These are phyloP conservation scores for Kalanchoe fedtschenkoi DNA, from an alignment of 164 flowering plant genomes.

Conservation along the genomic window DNA sequence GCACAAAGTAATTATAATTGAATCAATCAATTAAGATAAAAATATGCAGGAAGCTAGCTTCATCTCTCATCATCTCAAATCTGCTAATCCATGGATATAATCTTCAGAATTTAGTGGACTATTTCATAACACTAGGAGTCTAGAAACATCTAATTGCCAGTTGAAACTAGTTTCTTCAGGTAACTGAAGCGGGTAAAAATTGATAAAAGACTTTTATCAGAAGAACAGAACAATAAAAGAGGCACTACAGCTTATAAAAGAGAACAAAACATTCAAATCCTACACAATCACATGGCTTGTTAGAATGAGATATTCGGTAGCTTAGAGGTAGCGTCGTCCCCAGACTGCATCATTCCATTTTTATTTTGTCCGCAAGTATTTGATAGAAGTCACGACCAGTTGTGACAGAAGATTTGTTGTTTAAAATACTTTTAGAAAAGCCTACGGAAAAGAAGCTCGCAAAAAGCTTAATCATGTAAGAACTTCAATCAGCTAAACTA, in stretches of 20 bases:
- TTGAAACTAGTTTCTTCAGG: neutral
- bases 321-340: neutral
- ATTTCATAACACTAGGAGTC: neutral
- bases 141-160: constrained; percentile 1
- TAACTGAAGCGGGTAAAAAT: neutral
- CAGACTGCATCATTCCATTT: neutral
- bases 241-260: neutral
- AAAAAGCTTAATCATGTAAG: too few relatives aligned
- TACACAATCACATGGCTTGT: neutral
- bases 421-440: neutral
- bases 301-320: neutral
- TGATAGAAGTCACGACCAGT: neutral
- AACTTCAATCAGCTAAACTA: neutral
- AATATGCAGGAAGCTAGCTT: neutral
- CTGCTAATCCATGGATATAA: neutral
- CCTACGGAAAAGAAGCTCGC: neutral
- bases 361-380: neutral
- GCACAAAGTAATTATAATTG: neutral
- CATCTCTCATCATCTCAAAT: neutral
- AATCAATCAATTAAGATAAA: neutral
- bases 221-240: neutral
- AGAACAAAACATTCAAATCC: neutral
- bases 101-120: neutral
- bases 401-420: neutral
- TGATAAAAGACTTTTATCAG: neutral